Evolutionary conservation across 2,329 filamentous ascomycete species (phyloP), one percentile per base, ranked within the genome.

Genomic region (Drechslerella stenobrocha): DNA sequence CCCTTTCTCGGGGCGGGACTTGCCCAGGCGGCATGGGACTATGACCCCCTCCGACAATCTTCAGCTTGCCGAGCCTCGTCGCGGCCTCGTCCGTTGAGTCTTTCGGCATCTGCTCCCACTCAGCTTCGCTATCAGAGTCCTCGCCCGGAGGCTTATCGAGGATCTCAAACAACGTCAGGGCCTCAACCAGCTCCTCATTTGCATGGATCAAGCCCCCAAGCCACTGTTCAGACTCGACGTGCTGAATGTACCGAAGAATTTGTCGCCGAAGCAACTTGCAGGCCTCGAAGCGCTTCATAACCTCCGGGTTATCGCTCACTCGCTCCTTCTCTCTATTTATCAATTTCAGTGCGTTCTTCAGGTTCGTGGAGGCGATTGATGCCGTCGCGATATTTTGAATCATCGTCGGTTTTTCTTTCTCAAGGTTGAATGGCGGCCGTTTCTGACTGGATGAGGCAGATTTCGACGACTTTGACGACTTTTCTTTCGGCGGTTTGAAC

Each of bases 111-210:
- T 85, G 84, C 75, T 87, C 84, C 73, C 87, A 67, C 15, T 67
- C 63, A 2, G 55, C 84, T 60, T 87, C 85, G 1, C 84, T 87
- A 75, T 88, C 85, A 71, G 84, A 87, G 74, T 88, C 85, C 3
- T 85, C 84, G 71, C 90, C 87, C 70, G 92, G 88, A 47, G 88
- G 90, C 67, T 87, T 85, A 75, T 98, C 92, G 70, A 97, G 83
- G 72, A 96, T 89, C 77, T 97, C 92, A 74, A 90, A 98, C 0
- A 90, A 88, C 84, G 95, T 96, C 60, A 98, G 81, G 1, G 91
- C 90, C 69, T 87, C 87, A 37, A 97, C 89, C n/a, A 98, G 85
- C 76, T 95, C 89, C 73, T 98, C 93, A 73, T 98, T 97, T 70
- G 92, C 91, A 73, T 93, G 89, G 15, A 98, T 85, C 2, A 98